Base-by-base conservation (phyloP, 768 basidiomycete genomes). In the Pholiota microspora region DNA sequence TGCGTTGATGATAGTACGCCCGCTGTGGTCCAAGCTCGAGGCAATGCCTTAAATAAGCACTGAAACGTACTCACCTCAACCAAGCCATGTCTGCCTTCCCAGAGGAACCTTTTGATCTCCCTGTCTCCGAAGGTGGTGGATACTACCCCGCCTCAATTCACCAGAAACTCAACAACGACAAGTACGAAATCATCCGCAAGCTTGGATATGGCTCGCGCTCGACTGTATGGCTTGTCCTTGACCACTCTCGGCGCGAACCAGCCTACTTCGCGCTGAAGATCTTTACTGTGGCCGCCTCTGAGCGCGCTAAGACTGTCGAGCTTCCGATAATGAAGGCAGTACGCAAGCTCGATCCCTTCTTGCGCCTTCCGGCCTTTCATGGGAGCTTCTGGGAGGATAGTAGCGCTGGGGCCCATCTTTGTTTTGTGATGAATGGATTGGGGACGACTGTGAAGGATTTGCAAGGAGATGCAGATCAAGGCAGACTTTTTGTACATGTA, bases 91-190 rank as follows among this genome's bases (percentile, higher is more conserved):
- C 55, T 27, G 31, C 40, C 12, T 63, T 63, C 49, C 62, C 62
- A 24, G 62, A 63, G 35, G 62, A 63, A 54, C 55, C 55, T 6
- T 58, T 63, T 9, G 24, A 53, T 13, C 38, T 55, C 6, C 27
- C 60, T 31, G 12, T 53, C 7, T 28, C 31, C 6, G 53, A 61
- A 10, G 62, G 59, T n/a, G 51, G 34, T 23, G 62, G 60, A 45
- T 63, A 63, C 51, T 63, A 55, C 42, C 56, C 62, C 16, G 57
- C 59, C 18, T 49, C 46, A 25, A 57, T 56, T 13, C 56, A 57
- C 38, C 60, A 57, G 12, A 55, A 55, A 44, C 50, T 61, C 16
- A 29, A 57, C 29, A 35, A 47, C 10, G 49, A 40, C 28, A 34
- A 44, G 10, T 63, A 61, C 29, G 44, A 59, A 49, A 31, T 55